A percentile compares a stretch with the other conserved stretches of the same genome.
phyloP scores from a whole-genome alignment of 202 grass and related monocot species.

The Musa balbisiana region DNA sequence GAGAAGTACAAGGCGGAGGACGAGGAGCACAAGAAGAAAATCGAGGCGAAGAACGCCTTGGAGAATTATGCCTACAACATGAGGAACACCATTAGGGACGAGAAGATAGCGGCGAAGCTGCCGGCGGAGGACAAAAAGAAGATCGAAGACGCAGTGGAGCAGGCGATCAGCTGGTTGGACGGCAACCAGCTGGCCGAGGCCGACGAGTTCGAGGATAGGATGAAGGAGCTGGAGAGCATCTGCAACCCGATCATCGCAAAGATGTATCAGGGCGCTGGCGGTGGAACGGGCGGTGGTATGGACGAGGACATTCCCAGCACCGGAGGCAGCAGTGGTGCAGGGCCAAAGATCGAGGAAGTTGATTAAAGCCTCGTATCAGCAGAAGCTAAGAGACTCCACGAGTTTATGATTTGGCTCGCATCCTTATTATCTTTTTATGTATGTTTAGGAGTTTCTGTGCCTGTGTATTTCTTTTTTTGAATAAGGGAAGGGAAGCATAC shows the following conservation, averaged over 20 bases:
- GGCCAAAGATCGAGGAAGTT: slow-evolving; percentile 85
- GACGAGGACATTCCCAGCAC: slow-evolving; percentile 33
- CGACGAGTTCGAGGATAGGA: slow-evolving; percentile 87
- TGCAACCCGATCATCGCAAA: slow-evolving; percentile 90
- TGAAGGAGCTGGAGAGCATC: slow-evolving; percentile 78
- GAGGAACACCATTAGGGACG: slow-evolving; percentile 56
- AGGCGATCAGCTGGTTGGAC: slow-evolving; percentile 4
- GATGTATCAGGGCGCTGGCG: slow-evolving; percentile 71
- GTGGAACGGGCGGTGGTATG: slow-evolving; percentile 36
- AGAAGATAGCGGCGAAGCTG: slow-evolving; percentile 7
- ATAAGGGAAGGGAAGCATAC: too few relatives aligned
- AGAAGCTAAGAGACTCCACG: too few relatives aligned
- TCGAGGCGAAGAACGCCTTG: slow-evolving; percentile 50
- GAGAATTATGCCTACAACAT: slow-evolving; percentile 98
- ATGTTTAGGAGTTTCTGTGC: too few relatives aligned
- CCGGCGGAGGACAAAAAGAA: slow-evolving; percentile 1
- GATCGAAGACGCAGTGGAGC: slow-evolving; percentile 1
- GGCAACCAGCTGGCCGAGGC: slow-evolving; percentile 68
- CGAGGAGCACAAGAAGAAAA: slow-evolving; percentile 67
- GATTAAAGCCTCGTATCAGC: slow-evolving; percentile 27
- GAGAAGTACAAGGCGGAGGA: slow-evolving; percentile 75
- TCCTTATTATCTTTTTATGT: too few relatives aligned
- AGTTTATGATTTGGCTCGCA: too few relatives aligned
- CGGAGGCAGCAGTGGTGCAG: slow-evolving; percentile 35
- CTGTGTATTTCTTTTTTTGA: too few relatives aligned